Percentiles rank a stretch among this genome's conserved stretches.
Evolutionary conservation across 352 stramenopile genomes (phyloP).

Genomic region (Phytophthora syringae): DNA sequence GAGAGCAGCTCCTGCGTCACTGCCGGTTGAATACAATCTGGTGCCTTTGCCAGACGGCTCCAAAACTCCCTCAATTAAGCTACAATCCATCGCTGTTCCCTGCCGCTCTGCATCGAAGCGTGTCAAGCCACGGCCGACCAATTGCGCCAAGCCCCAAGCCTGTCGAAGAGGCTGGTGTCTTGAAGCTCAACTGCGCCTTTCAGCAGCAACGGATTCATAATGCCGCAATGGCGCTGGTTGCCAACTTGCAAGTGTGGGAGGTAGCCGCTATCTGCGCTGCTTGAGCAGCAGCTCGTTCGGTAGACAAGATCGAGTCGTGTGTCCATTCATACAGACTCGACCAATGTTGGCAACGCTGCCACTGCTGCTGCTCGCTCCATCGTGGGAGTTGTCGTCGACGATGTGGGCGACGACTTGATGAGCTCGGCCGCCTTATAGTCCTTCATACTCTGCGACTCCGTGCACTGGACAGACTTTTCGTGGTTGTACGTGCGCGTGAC

Average conservation of each 20-base stretch:
- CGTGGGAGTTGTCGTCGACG: constrained; percentile 29
- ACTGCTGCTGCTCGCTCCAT: constrained; percentile 31
- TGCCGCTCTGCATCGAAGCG: background rate
- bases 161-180: constrained; percentile 24
- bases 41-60: constrained; percentile 27
- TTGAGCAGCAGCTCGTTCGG: background rate
- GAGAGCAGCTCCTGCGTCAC: constrained; percentile 10
- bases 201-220: constrained; percentile 8
- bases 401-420: constrained; percentile 44
- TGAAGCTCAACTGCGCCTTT: background rate
- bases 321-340: constrained; percentile 20
- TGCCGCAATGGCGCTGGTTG: background rate
- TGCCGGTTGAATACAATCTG: constrained; percentile 14
- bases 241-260: constrained; percentile 2
- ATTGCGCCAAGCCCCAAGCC: constrained; percentile 1
- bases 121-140: background rate
- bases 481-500: constrained; percentile 83
- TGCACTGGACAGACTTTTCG: constrained; percentile 62
- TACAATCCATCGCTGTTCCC: constrained; percentile 8
- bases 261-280: background rate
- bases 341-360: constrained; percentile 21
- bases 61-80: constrained; percentile 26
- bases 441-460: constrained; percentile 80
- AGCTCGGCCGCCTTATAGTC: constrained; percentile 70
- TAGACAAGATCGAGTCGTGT: constrained; percentile 1